Evolutionary conservation across 768 basidiomycete species (phyloP).

Genomic region (Austroboletus festivus): DNA sequence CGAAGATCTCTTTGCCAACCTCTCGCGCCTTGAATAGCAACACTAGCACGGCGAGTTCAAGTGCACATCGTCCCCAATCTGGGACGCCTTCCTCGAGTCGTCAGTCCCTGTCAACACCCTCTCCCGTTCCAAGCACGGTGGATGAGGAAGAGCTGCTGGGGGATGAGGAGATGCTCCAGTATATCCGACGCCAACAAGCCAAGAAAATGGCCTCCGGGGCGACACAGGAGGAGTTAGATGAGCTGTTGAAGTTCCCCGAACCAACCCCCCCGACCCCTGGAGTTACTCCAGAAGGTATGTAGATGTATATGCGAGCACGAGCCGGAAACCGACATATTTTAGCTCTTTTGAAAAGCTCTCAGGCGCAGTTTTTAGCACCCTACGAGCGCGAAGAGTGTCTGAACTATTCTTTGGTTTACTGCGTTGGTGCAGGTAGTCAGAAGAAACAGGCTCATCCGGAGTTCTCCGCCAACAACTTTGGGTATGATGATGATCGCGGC

Average conservation of each 20-base stretch:
- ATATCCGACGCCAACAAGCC: constrained; percentile 85
- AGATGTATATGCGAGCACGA: not conserved
- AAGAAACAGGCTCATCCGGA: constrained; percentile 81
- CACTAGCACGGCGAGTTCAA: constrained; percentile 34
- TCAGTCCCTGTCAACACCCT: constrained; percentile 79
- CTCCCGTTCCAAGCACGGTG: constrained; percentile 70
- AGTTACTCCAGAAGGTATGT: constrained; percentile 68
- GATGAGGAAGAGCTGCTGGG: constrained; percentile 87
- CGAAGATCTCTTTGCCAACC: constrained; percentile 66
- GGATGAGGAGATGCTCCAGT: constrained; percentile 97
- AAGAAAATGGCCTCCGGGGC: constrained; percentile 83
- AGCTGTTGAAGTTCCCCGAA: constrained; percentile 89
- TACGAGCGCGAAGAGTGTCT: constrained; percentile 91
- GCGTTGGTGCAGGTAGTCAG: constrained; percentile 69
- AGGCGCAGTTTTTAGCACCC: constrained; percentile 72
- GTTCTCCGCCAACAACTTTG: constrained; percentile 78
- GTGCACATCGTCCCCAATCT: constrained; percentile 50
- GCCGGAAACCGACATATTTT: constrained; percentile 9
- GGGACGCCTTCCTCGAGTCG: constrained; percentile 67
- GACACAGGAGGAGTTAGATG: constrained; percentile 83
- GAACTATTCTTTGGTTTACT: constrained; percentile 84
- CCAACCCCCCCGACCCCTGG: constrained; percentile 70
- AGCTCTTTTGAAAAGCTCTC: constrained; percentile 67
- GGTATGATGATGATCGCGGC: constrained; percentile 97
- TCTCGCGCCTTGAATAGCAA: constrained; percentile 50